Percentiles rank a stretch among this genome's conserved stretches.
Evolutionary conservation across 148 eudicot species (phyloP).

Genomic region (Chenopodium album): DNA sequence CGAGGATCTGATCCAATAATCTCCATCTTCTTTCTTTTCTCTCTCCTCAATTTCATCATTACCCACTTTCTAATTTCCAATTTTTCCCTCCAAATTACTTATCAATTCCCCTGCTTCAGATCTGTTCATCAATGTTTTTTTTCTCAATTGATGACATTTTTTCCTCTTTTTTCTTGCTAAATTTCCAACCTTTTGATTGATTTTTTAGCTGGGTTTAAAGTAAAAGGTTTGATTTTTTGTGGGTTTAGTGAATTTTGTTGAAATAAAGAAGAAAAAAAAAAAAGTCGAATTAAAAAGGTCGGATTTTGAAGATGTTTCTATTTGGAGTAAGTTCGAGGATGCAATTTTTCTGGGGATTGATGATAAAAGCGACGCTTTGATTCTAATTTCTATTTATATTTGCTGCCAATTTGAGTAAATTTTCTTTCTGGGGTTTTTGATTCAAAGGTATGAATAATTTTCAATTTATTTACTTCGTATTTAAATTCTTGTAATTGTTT

Average conservation of each 20-base stretch:
- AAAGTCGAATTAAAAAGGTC: background rate
- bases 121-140: constrained; percentile 13
- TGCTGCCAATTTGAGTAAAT: constrained; percentile 8
- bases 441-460: constrained; percentile 26
- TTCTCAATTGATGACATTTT: constrained; percentile 16
- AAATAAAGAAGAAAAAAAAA: background rate
- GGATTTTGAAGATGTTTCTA: constrained; percentile 25
- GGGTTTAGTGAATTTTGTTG: constrained; percentile 8
- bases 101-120: constrained; percentile 3
- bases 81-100: background rate
- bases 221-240: background rate
- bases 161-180: background rate
- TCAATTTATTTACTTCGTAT: background rate
- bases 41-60: background rate
- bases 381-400: background rate
- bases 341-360: constrained; percentile 22
- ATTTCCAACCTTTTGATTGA: constrained; percentile 1
- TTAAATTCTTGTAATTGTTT: background rate
- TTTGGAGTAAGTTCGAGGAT: constrained; percentile 18
- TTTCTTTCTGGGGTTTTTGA: constrained; percentile 17
- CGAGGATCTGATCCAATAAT: constrained; percentile 33
- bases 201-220: constrained; percentile 7
- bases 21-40: background rate
- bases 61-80: constrained; percentile 4
- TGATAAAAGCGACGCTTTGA: constrained; percentile 21